A percentile compares a stretch with the other conserved stretches of the same genome.
Conservation (phyloP, 371 early-diverging fungal species). For the Paramicrosporidium saccamoebae region DNA sequence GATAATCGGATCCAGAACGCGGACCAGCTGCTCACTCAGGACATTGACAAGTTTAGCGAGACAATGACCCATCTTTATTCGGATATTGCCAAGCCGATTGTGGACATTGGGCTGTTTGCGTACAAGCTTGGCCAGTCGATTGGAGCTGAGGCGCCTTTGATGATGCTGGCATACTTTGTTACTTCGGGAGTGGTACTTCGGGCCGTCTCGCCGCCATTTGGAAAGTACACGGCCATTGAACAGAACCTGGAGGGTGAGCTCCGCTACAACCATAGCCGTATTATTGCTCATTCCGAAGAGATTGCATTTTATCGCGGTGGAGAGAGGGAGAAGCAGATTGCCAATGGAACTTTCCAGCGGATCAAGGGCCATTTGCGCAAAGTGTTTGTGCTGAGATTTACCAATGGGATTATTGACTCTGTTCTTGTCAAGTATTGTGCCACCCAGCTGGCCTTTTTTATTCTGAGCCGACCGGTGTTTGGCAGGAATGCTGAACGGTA, state of each 20-base stretch:
- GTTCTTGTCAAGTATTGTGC: slow-evolving; percentile 59
- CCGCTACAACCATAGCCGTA: slow-evolving; percentile 41
- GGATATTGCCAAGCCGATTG: slow-evolving; percentile 41
- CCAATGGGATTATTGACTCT: slow-evolving; percentile 27
- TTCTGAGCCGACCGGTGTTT: slow-evolving; percentile 44
- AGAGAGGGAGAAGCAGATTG: slow-evolving; percentile 26
- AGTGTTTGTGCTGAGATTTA: slow-evolving; percentile 32
- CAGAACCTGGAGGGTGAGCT: slow-evolving; percentile 53
- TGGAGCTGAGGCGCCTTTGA: slow-evolving; percentile 28
- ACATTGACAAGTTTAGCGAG: slow-evolving; percentile 47
- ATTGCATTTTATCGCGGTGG: slow-evolving; percentile 55
- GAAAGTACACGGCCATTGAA: slow-evolving; percentile 34
- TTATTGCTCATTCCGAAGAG: slow-evolving; percentile 49
- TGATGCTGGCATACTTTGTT: slow-evolving; percentile 44
- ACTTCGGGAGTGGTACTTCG: slow-evolving; percentile 29
- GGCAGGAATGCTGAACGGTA: slow-evolving; percentile 11
- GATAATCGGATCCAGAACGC: slow-evolving; percentile 42
- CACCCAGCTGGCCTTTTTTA: slow-evolving; percentile 45
- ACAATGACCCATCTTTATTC: slow-evolving; percentile 34
- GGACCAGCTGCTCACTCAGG: slow-evolving; percentile 51
- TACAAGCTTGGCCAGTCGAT: slow-evolving; percentile 47
- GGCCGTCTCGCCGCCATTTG: slow-evolving; percentile 47
- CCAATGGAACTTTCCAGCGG: slow-evolving; percentile 20
- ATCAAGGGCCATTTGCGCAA: slow-evolving; percentile 38
- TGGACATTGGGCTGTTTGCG: slow-evolving; percentile 48